phyloP scores from a whole-genome alignment of 2,329 filamentous ascomycete genomes.

The Penicillium sp. region DNA sequence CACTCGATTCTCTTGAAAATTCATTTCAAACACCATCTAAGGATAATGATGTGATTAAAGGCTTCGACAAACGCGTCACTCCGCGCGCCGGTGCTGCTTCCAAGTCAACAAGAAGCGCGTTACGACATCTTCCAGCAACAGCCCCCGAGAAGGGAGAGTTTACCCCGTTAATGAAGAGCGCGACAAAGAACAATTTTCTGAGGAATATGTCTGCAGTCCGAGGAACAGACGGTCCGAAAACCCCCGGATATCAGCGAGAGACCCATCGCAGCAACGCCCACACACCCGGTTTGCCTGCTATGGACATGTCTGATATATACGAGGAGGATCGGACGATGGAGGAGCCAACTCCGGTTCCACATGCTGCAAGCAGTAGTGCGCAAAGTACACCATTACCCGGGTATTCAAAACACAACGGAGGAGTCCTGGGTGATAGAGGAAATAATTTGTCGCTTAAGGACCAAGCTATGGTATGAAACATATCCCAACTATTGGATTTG shows the following conservation, averaged over 20 bases:
- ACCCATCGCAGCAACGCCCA: constrained; percentile 66
- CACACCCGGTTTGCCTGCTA: constrained; percentile 69
- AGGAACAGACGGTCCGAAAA: constrained; percentile 58
- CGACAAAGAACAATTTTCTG: constrained; percentile 66
- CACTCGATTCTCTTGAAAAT: constrained; percentile 79
- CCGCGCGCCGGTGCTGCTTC: constrained; percentile 66
- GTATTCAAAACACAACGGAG: constrained; percentile 62
- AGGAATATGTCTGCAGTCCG: constrained; percentile 58
- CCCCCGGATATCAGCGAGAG: constrained; percentile 64
- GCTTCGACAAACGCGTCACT: constrained; percentile 70
- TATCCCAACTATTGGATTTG: background rate
- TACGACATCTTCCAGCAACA: constrained; percentile 68
- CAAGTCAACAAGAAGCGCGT: constrained; percentile 45
- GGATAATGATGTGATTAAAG: constrained; percentile 71
- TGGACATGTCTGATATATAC: constrained; percentile 69
- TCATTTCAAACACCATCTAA: constrained; percentile 81
- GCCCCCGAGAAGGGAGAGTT: constrained; percentile 68
- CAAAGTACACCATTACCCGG: constrained; percentile 78
- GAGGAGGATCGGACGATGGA: constrained; percentile 62
- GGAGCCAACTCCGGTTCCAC: constrained; percentile 71
- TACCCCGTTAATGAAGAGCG: constrained; percentile 82
- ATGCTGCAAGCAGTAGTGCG: constrained; percentile 73
- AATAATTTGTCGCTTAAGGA: constrained; percentile 90
- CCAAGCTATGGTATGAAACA: constrained; percentile 71
- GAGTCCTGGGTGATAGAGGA: constrained; percentile 70